These are phyloP conservation scores for Penicillium griseofulvum DNA, from an alignment of 2,329 filamentous ascomycete species.

Conservation along the genomic window DNA sequence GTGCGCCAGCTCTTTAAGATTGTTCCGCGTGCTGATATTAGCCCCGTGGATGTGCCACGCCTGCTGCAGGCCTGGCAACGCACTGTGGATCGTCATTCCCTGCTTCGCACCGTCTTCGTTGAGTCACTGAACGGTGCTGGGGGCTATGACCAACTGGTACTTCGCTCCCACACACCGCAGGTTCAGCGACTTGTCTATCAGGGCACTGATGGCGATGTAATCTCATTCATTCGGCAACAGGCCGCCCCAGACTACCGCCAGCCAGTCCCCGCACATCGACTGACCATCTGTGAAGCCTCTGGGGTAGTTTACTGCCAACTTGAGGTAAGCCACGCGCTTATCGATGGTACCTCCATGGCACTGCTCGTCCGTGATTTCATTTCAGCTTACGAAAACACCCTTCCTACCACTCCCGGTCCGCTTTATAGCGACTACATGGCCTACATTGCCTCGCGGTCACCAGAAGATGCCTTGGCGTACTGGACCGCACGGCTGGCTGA, in stretches of 20 bases:
- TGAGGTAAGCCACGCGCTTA: constrained; percentile 46
- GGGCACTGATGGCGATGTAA: background rate
- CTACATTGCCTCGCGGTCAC: background rate
- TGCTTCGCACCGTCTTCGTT: constrained; percentile 15
- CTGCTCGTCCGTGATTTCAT: constrained; percentile 40
- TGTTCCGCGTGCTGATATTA: background rate
- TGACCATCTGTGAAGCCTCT: background rate
- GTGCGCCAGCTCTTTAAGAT: constrained; percentile 4
- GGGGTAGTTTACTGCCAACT: background rate
- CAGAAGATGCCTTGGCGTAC: background rate
- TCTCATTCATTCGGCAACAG: background rate
- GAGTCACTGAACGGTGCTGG: background rate
- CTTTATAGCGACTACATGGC: background rate
- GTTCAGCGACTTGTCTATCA: background rate
- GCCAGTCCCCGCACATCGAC: constrained; percentile 1
- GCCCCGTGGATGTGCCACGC: constrained; percentile 4
- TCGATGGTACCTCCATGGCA: constrained; percentile 44
- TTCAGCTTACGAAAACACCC: constrained; percentile 33
- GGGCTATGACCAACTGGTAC: constrained; percentile 6
- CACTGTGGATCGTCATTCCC: constrained; percentile 11
- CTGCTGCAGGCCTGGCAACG: constrained; percentile 11
- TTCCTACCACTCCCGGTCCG: constrained; percentile 5
- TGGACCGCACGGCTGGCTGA: background rate
- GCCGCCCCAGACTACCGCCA: background rate
- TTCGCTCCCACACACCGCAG: background rate